Evolutionary conservation across 1,284 basidiomycete species (phyloP), one percentile per base, ranked within the genome.

Genomic region (Amylostereum areolatum): DNA sequence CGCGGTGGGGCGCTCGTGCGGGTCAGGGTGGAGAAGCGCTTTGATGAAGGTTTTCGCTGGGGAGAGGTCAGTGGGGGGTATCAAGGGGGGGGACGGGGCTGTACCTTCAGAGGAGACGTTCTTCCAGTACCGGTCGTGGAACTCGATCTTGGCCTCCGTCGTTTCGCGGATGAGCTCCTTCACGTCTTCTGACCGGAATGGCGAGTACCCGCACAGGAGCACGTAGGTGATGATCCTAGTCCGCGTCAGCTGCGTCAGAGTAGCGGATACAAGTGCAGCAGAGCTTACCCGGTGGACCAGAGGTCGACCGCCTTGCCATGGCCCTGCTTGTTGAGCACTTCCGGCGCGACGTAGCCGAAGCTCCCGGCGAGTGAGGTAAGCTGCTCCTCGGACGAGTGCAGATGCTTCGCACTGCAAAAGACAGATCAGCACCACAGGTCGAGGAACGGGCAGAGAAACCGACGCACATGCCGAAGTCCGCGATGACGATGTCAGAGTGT

Each of bases 41-140:
- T 74, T 78, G 62, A 97, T 89, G 62, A 98, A 98, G 45, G 81
- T 73, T 63, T 95, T 96, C 7, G 92, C 94, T 87, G 31, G 4
- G 18, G 5, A 12, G n/a, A n/a, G n/a, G n/a, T n/a, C n/a, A n/a
- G 40, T 30, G 28, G 18, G 34, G 50, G 28, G 12, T 11, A 33
- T 27, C 12, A 32, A 25, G 27, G 43, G 44, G 30, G 31, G 27
- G 8, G 29, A 24, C 6, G 24, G 11, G 4, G 30, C 56, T 60
- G 3, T 40, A 87, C 89, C 89, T 66, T 84, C 77, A 3, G 69
- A 59, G 2, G 85, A 89, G 31, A 97, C 81, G 55, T 96, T 95
- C 64, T 83, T 82, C 96, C 96, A 99, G 59, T 95, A 98, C 34
- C 85, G 79, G 28, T 95, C 90, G 59, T 96, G 92, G 65, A 98